These are phyloP conservation scores for Colletotrichum costaricense DNA, from an alignment of 2,329 filamentous ascomycete genomes.

Conservation along the genomic window DNA sequence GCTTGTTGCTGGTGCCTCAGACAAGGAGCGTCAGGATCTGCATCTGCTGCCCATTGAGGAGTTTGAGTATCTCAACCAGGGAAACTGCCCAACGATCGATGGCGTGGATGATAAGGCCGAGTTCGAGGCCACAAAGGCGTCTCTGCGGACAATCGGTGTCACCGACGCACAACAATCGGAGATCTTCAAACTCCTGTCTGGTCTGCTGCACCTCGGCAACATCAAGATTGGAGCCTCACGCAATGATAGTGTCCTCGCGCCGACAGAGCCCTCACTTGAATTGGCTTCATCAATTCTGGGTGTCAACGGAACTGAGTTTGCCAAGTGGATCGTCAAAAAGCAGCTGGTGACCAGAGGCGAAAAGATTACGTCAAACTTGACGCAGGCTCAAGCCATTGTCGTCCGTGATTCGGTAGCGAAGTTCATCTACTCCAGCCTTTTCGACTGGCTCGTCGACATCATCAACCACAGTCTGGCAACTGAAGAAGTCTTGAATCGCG, in stretches of 20 bases:
- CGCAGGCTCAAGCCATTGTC: constrained; percentile 91
- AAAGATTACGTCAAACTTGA: constrained; percentile 96
- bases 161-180: constrained; percentile 77
- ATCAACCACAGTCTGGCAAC: constrained; percentile 93
- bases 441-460: constrained; percentile 98
- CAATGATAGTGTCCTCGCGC: constrained; percentile 84
- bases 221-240: constrained; percentile 94
- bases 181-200: constrained; percentile 91
- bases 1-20: constrained; percentile 90
- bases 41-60: constrained; percentile 85
- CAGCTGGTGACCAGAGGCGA: constrained; percentile 96
- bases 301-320: constrained; percentile 86
- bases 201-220: constrained; percentile 93
- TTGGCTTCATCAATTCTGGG: constrained; percentile 88
- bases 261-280: constrained; percentile 84
- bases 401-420: constrained; percentile 98
- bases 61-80: constrained; percentile 97
- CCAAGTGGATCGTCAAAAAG: constrained; percentile 99
- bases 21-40: constrained; percentile 83
- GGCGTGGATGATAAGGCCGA: constrained; percentile 96
- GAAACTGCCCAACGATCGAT: constrained; percentile 89
- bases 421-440: constrained; percentile 97
- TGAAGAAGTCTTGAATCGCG: constrained; percentile 84
- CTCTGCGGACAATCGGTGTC: constrained; percentile 89
- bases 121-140: constrained; percentile 88